A percentile compares a stretch with the other conserved stretches of the same genome.
Conservation (phyloP, 2,329 filamentous ascomycete genomes). For the Cercospora sojina region DNA sequence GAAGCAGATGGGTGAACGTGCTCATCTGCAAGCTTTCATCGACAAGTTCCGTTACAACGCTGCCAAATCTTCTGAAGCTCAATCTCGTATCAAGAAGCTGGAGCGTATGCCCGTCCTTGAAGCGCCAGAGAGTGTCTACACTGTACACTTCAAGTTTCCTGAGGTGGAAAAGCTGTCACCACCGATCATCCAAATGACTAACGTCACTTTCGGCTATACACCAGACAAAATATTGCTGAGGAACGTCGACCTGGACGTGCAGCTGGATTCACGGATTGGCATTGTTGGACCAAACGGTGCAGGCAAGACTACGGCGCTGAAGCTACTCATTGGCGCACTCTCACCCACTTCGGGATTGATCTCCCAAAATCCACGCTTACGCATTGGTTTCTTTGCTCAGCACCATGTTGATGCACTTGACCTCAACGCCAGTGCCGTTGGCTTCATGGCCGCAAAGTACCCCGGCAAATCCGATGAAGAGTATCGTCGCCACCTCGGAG, state of each 20-base stretch:
- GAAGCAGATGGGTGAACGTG: conserved; percentile 92
- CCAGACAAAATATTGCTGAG: conserved; percentile 74
- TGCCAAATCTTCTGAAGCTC: conserved; percentile 95
- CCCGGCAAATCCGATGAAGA: conserved; percentile 93
- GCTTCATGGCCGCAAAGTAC: conserved; percentile 92
- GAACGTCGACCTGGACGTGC: conserved; percentile 92
- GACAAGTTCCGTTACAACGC: conserved; percentile 99
- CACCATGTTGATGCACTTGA: conserved; percentile 97
- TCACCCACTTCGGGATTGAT: conserved; percentile 76
- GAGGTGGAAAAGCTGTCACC: conserved; percentile 97
- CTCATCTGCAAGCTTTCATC: conserved; percentile 95
- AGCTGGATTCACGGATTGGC: conserved; percentile 95
- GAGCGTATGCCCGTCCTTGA: conserved; percentile 95
- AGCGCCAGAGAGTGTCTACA: conserved; percentile 89
- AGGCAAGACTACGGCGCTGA: conserved; percentile 97
- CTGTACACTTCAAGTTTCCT: conserved; percentile 94
- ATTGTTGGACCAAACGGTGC: conserved; percentile 99
- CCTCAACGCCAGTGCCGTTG: conserved; percentile 81
- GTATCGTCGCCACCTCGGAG: conserved; percentile 90
- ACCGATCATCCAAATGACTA: conserved; percentile 95
- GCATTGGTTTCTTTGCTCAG: conserved; percentile 95
- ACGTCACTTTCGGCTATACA: conserved; percentile 85
- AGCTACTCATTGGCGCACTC: conserved; percentile 89
- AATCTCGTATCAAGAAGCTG: conserved; percentile 98
- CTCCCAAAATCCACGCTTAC: conserved; percentile 80